Conservation (phyloP, 2,329 filamentous ascomycete genomes). For the Fusarium chaquense region DNA sequence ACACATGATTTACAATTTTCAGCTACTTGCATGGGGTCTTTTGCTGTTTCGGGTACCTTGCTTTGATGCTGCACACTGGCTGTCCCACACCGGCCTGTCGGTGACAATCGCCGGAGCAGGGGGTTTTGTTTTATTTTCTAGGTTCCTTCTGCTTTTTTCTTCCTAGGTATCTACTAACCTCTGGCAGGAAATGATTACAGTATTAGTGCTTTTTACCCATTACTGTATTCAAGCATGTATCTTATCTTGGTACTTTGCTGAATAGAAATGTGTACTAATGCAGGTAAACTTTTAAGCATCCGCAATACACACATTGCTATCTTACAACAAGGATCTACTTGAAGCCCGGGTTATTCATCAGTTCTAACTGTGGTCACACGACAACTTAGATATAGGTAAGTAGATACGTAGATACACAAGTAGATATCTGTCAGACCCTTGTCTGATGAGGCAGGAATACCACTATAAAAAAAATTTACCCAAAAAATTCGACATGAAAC, state of each 20-base stretch:
- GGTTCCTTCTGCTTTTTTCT: not conserved
- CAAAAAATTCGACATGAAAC: not conserved
- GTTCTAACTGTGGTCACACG: conserved; percentile 40
- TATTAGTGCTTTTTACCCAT: not conserved
- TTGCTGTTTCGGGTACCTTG: conserved; percentile 43
- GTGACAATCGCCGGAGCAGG: conserved; percentile 12
- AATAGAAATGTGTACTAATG: not conserved
- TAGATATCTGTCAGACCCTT: conserved; percentile 22
- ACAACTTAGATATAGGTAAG: conserved; percentile 6
- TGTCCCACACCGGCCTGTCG: conserved; percentile 31
- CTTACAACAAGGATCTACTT: conserved; percentile 13
- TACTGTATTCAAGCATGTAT: not conserved
- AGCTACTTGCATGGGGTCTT: not conserved
- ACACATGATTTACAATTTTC: not conserved
- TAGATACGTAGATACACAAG: not conserved
- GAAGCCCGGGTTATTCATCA: conserved; percentile 18
- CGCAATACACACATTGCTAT: not conserved
- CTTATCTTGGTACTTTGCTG: not conserved
- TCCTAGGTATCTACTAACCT: not conserved
- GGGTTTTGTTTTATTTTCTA: not conserved
- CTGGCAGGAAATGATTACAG: conserved; percentile 3
- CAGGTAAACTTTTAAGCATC: not conserved
- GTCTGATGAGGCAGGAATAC: conserved; percentile 43
- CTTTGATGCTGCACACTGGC: conserved; percentile 40
- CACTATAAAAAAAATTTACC: not conserved